Conservation (phyloP, 306 rosid genomes). For the Heteromeles arbutifolia region DNA sequence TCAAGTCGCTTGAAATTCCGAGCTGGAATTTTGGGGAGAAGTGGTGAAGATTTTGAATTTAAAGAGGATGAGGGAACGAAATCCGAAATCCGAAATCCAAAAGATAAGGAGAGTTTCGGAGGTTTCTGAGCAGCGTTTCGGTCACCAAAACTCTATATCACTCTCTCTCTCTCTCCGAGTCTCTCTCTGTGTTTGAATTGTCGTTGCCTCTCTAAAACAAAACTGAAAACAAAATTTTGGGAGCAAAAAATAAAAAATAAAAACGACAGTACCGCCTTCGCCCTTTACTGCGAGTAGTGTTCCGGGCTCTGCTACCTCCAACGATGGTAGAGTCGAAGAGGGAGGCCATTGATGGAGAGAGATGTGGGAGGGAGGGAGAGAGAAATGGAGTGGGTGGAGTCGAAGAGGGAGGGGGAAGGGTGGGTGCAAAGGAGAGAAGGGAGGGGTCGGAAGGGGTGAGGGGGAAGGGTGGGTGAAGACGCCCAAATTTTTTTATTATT, state of each 20-base stretch:
- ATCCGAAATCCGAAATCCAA: conserved; percentile 10
- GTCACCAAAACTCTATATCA: conserved; percentile 16
- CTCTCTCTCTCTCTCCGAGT: conserved; percentile 10
- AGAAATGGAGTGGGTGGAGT: too few species aligned
- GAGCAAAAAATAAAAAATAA: background rate
- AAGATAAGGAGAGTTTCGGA: conserved; percentile 2
- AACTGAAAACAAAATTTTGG: background rate
- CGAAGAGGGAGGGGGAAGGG: too few species aligned
- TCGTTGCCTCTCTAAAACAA: conserved; percentile 51
- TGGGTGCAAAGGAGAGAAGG: too few species aligned
- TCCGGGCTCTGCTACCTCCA: too few species aligned
- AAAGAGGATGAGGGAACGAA: background rate
- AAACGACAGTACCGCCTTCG: too few species aligned
- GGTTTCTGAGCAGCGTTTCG: conserved; percentile 19
- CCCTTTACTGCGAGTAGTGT: too few species aligned
- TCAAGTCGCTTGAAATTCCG: conserved; percentile 21
- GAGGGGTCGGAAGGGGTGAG: too few species aligned
- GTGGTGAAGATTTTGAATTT: background rate
- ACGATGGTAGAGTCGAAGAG: too few species aligned
- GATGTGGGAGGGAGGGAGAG: too few species aligned
- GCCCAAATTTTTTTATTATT: too few species aligned
- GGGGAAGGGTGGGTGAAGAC: too few species aligned
- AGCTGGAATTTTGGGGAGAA: conserved; percentile 6
- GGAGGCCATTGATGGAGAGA: too few species aligned
- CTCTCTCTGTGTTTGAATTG: conserved; percentile 25